A percentile compares a stretch with the other conserved stretches of the same genome.
Conservation (phyloP, 2,329 filamentous ascomycete genomes). For the Penicillium sp. region DNA sequence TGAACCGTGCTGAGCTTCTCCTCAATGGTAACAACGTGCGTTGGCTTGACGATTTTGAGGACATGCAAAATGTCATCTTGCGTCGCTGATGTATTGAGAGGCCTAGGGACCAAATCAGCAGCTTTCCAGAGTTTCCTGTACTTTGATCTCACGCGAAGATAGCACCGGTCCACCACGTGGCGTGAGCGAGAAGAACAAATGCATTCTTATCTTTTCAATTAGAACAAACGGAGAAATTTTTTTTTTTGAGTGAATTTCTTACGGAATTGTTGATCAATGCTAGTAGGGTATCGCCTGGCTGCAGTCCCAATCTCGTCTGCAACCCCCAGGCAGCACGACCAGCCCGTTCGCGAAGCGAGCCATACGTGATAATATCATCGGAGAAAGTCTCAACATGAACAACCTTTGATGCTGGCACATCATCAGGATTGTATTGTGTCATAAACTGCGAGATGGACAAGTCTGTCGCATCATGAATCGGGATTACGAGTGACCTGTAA, state of each 20-base stretch:
- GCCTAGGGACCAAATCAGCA: background rate
- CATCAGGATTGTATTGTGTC: conserved; percentile 27
- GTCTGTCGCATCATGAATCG: conserved; percentile 10
- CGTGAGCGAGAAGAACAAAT: conserved; percentile 27
- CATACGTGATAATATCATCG: conserved; percentile 25
- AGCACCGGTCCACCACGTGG: conserved; percentile 27
- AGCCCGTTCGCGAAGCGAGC: conserved; percentile 24
- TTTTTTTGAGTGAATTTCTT: background rate
- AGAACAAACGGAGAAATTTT: background rate
- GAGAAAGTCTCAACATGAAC: conserved; percentile 27
- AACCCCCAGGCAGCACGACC: conserved; percentile 25
- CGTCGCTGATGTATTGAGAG: conserved; percentile 19
- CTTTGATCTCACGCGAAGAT: conserved; percentile 18
- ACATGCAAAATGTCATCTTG: conserved; percentile 25
- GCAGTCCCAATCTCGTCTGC: conserved; percentile 16
- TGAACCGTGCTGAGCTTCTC: conserved; percentile 19
- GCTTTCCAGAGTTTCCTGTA: conserved; percentile 1
- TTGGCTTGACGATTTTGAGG: conserved; percentile 21
- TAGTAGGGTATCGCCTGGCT: conserved; percentile 20
- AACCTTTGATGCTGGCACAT: conserved; percentile 21
- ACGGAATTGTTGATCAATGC: conserved; percentile 27
- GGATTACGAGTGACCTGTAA: conserved; percentile 6
- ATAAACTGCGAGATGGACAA: conserved; percentile 27
- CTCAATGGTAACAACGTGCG: conserved; percentile 21
- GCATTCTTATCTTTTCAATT: conserved; percentile 18